Evolutionary conservation across 2,329 filamentous ascomycete species (phyloP), one percentile per base, ranked within the genome.

Genomic region (Herpomyces periplanetae): DNA sequence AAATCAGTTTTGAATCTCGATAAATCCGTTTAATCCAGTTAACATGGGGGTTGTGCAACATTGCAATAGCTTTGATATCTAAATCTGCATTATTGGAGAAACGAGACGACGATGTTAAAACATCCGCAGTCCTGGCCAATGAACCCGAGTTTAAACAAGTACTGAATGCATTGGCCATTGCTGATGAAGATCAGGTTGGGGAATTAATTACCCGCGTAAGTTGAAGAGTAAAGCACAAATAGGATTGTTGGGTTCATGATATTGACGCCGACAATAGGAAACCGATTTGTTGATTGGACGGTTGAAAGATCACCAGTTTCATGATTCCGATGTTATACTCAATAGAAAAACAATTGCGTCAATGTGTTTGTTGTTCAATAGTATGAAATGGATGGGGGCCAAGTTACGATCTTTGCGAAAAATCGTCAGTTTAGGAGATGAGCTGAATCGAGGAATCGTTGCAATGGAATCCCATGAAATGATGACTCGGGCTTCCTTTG

Each of bases 361-460:
- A 3, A 43, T 96, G 3, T 88, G 73, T 28, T 50, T 88, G 15
- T 45, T 96, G 13, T 84, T 87, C 37, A 88, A 73, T 19, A 88
- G 73, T 42, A 85, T 91, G 69, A 42, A 44, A 29, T 27, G 36
- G 27, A 17, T 22, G 15, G 15, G n/a, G 5, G 10, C 5, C 21
- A 4, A 8, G n/a, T 9, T 5, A 8, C 14, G 5, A 5, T 15
- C 17, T 10, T 9, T 17, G 8, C 6, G 10, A 15, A 17, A 18
- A 17, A 9, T 9, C 6, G 6, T 11, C 16, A 18, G n/a, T n/a
- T n/a, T n/a, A n/a, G n/a, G n/a, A n/a, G n/a, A n/a, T n/a, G n/a
- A n/a, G n/a, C n/a, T n/a, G n/a, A n/a, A n/a, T n/a, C n/a, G n/a
- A n/a, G n/a, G n/a, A n/a, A 50, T 73, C 30, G 56, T 63, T 23